Evolutionary conservation across 2,329 filamentous ascomycete species (phyloP).

Genomic region (Davidsoniella australis): DNA sequence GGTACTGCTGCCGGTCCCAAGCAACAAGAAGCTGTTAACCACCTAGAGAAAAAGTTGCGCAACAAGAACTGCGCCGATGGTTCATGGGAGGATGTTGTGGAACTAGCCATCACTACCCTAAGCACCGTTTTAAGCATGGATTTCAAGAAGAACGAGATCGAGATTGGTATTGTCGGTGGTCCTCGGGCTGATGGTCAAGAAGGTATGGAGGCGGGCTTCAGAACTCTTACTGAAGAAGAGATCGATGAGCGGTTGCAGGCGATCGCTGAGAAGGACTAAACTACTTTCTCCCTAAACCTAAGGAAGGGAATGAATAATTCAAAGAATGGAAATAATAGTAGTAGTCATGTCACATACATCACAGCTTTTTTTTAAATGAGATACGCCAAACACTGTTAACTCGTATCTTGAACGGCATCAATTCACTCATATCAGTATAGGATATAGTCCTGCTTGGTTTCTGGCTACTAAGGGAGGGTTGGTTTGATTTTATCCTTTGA

Average conservation of each 20-base stretch:
- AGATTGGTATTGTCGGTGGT: slow-evolving; percentile 91
- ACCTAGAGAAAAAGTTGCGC: slow-evolving; percentile 98
- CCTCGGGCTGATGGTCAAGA: slow-evolving; percentile 69
- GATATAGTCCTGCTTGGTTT: too few relatives aligned
- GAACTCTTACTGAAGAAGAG: slow-evolving; percentile 86
- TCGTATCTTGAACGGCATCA: background rate
- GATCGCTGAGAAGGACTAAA: slow-evolving; percentile 95
- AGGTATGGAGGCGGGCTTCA: slow-evolving; percentile 63
- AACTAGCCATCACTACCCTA: slow-evolving; percentile 85
- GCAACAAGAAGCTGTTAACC: slow-evolving; percentile 96
- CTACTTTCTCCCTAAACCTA: slow-evolving; percentile 2
- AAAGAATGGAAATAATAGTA: background rate
- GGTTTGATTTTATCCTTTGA: too few relatives aligned
- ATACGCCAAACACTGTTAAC: slow-evolving; percentile 7
- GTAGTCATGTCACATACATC: slow-evolving; percentile 1
- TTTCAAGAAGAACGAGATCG: slow-evolving; percentile 98
- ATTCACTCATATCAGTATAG: too few relatives aligned
- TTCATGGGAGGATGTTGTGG: slow-evolving; percentile 92
- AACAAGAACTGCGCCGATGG: slow-evolving; percentile 93
- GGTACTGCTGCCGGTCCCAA: slow-evolving; percentile 93
- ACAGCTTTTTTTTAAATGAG: slow-evolving; percentile 11
- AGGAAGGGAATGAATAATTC: background rate
- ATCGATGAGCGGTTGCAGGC: slow-evolving; percentile 96
- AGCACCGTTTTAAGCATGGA: slow-evolving; percentile 96
- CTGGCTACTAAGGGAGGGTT: too few relatives aligned